Evolutionary conservation across 768 basidiomycete genomes (phyloP).

Genomic region (Lactifluus volemus): DNA sequence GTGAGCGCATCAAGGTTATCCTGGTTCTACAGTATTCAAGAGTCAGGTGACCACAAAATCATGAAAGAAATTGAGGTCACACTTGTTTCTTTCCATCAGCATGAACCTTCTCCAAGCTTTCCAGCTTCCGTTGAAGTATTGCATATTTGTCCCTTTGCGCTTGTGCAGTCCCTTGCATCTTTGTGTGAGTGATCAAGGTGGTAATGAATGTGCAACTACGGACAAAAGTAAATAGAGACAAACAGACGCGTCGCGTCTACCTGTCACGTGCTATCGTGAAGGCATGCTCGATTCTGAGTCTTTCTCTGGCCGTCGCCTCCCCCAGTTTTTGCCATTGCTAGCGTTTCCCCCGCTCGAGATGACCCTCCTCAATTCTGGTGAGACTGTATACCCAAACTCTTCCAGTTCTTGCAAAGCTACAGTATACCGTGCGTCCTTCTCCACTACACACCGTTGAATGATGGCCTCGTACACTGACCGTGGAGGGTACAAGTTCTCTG

Average conservation of each 20-base stretch:
- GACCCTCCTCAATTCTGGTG: conserved; percentile 26
- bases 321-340: not conserved
- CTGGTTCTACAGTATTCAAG: conserved; percentile 39
- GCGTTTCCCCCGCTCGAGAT: conserved; percentile 22
- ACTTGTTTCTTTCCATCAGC: conserved; percentile 59
- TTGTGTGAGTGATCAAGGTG: not conserved
- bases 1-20: conserved; percentile 51
- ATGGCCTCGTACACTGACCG: conserved; percentile 49
- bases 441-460: conserved; percentile 45
- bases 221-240: conserved; percentile 1
- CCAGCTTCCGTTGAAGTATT: conserved; percentile 50
- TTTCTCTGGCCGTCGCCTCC: not conserved
- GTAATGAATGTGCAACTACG: not conserved
- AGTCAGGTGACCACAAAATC: conserved; percentile 7
- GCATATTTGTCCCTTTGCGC: conserved; percentile 39
- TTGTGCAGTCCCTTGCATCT: conserved; percentile 3
- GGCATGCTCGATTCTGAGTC: too few relatives aligned
- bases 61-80: conserved; percentile 22
- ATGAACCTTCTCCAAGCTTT: conserved; percentile 55
- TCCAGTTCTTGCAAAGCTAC: conserved; percentile 66
- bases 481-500: conserved; percentile 45
- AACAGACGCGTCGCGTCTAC: conserved; percentile 12
- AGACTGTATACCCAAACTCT: conserved; percentile 43
- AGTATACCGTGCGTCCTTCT: conserved; percentile 52
- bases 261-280: conserved; percentile 2